These are phyloP conservation scores for Sporobolomyces phaffii DNA, from an alignment of 768 basidiomycete species.

Conservation along the genomic window DNA sequence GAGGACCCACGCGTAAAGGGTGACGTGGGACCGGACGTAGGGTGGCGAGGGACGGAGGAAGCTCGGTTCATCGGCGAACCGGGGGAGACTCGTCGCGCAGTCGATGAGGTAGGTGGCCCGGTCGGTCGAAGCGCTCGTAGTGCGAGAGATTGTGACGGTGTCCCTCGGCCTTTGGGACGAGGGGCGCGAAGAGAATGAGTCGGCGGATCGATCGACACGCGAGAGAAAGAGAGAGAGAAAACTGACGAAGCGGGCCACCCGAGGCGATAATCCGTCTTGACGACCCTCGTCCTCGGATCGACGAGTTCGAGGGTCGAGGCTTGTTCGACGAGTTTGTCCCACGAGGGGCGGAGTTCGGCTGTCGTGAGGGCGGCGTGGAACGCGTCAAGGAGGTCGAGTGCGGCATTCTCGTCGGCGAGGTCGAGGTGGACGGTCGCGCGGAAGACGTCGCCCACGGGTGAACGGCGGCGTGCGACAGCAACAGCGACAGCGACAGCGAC, in stretches of 20 bases:
- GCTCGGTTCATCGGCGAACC: conserved; percentile 39
- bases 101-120: conserved; percentile 53
- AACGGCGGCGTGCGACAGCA: background rate
- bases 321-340: conserved; percentile 86
- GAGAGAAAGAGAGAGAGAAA: background rate
- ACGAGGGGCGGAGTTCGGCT: conserved; percentile 70
- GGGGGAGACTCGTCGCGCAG: conserved; percentile 86
- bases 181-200: too few relatives aligned
- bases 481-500: too few relatives aligned
- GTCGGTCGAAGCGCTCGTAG: conserved; percentile 52
- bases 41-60: conserved; percentile 42
- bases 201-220: background rate
- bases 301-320: conserved; percentile 77
- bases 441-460: conserved; percentile 37
- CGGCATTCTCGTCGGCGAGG: background rate
- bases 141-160: conserved; percentile 83
- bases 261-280: conserved; percentile 81
- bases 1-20: conserved; percentile 36
- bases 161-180: conserved; percentile 63
- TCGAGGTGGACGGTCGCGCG: conserved; percentile 19
- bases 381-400: conserved; percentile 44
- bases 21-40: conserved; percentile 40
- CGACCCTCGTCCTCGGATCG: conserved; percentile 75
- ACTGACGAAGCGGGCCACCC: conserved; percentile 96
- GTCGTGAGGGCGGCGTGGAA: conserved; percentile 75